Evolutionary conservation across 2,329 filamentous ascomycete genomes (phyloP), one percentile per base, ranked within the genome.

Genomic region (Calonectria pteridis): DNA sequence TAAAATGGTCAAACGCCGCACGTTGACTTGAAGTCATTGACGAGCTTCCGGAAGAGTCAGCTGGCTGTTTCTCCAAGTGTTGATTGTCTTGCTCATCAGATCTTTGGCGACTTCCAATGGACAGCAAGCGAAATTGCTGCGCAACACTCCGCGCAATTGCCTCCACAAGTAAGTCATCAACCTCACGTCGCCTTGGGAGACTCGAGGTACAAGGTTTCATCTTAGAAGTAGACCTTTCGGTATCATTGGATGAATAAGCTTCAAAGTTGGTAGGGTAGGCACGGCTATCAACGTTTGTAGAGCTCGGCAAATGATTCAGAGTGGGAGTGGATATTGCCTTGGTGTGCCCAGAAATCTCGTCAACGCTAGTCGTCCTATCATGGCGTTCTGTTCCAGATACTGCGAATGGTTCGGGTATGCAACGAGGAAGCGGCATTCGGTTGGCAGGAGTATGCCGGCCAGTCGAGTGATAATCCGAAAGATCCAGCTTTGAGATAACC

Each of bases 1-100:
- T 78, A 49, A 84, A 84, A 13, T 81, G 82, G 28, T 86, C 82
- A 16, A 90, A 73, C 10, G 83, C 84, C 72, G 82, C 85, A 50
- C 81, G 83, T 69, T 86, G 86, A 73, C 86, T 88, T 33, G 86
- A 85, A 37, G 84, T 85, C 63, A 85, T 85, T 20, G 88, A 87
- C 26, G 73, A 73, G n/a, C 72, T 74, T n/a, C 75, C 64, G 23
- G 63, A 55, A 4, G 49, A 31, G 31, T 70, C 72, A 28, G 69
- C 43, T 4, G 69, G 62, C 28, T 43, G 37, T 16, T 55, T 53
- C n/a, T 40, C 73, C 1, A 69, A 66, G 14, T 63, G 53, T 33
- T 64, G 51, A 0, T 43, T 29, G 7, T 18, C 14, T 18, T 50
- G 59, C n/a, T 33, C 67, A 9, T 29, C 29, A 26, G 33, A 29